Base-by-base conservation (phyloP, 257 asterid genomes). In the Nyctanthes arbortristis region DNA sequence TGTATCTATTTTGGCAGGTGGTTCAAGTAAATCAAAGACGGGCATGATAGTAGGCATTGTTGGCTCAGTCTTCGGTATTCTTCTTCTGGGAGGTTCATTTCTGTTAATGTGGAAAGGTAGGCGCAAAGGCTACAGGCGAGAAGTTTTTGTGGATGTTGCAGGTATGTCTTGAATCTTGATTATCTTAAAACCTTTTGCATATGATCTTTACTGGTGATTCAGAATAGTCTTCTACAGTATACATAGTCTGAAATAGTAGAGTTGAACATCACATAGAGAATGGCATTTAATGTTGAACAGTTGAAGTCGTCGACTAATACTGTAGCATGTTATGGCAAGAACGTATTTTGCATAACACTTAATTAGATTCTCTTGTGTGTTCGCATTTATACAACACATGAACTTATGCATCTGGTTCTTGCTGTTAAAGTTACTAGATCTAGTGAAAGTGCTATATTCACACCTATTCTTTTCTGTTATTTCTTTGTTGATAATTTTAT, bases 91-190 rank as follows among this genome's bases (percentile, higher is more conserved):
- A 47, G 76, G 87, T 33, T 77, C 82, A 58, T 67, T 88, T 45
- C 60, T 86, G 45, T 63, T 93, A 73, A 32, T 85, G 68, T 85
- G 95, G 93, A 86, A 74, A 77, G 79, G 85, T 16, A 81, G 81
- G 66, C 72, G 63, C 71, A 87, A 80, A 80, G 83, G 88, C 76
- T 80, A 79, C 80, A 80, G 39, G 64, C 89, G 85, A 29, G 98
- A 93, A 82, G 87, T 89, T 72, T 93, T 79, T 62, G 96, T 89
- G 4, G 98, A 90, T 72, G 97, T 93, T 76, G 78, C 92, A 87
- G 98, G 98, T 93, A 71, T 47, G 77, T 79, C 67, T 66, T 61
- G 29, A 27, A 74, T 80, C 65, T 66, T 64, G 33, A 24, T 31
- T 72, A 8, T 71, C 3, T 27, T 40, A 12, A n/a, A 49, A 49